Evolutionary conservation across 345 rosid species (phyloP), one percentile per base, ranked within the genome.

Genomic region (Citrus medica): DNA sequence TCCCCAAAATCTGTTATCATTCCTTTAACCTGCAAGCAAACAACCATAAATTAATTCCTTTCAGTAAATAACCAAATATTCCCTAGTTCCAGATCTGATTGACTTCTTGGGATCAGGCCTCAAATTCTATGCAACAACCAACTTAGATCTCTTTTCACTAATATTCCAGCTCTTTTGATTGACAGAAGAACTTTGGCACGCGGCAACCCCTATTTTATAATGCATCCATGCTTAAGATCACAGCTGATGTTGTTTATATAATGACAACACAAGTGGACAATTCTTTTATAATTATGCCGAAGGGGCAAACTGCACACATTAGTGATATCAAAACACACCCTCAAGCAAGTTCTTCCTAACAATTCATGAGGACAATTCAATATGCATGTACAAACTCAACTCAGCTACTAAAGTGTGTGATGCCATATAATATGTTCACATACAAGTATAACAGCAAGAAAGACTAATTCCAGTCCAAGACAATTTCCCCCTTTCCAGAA

Each of bases 1-100:
- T 89, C 96, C 79, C 94, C 98, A 78, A 94, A 94, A 82, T 94
- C 98, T 70, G 98, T 94, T 82, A 91, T 82, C 98, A 97, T 90
- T 74, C 99, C 97, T 83, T 93, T 93, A 72, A 97, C 98, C 99
- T 97, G 90, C 46, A 73, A 24, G 71, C 55, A 72, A 71, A 76
- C 21, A 46, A 61, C 71, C 32, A 64, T 33, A 46, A 63, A 75
- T 79, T 38, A 79, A 55, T 63, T 73, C 24, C 42, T n/a, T 38
- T 24, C 24, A 48, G 48, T 5, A 8, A n/a, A 38, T 53, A 59
- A 69, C 32, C 69, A 69, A 38, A 69, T 38, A 37, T 60, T 24
- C 33, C 28, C 10, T 24, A 9, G 24, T 42, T 74, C 72, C 24
- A 64, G 37, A 71, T 30, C 19, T 48, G 4, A 0, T 28, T 14